Evolutionary conservation across 1,284 basidiomycete genomes (phyloP).

Genomic region (Marasmius oreades): DNA sequence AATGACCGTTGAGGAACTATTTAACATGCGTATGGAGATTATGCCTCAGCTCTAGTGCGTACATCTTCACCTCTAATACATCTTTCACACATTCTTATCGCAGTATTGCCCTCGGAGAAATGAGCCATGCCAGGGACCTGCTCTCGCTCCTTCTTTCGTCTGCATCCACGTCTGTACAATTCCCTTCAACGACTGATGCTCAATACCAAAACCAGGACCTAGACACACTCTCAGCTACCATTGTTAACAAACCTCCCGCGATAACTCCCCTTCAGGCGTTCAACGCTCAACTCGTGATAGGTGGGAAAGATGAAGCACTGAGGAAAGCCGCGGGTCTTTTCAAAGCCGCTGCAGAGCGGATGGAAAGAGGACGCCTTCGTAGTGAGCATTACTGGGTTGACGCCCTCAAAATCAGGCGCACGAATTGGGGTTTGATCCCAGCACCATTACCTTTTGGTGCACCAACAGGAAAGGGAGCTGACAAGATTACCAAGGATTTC

Average conservation of each 20-base stretch:
- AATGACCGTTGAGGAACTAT: slow-evolving; percentile 73
- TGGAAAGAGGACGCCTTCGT: slow-evolving; percentile 57
- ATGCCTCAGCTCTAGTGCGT: slow-evolving; percentile 67
- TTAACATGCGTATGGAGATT: slow-evolving; percentile 68
- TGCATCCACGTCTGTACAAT: slow-evolving; percentile 19
- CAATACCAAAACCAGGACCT: slow-evolving; percentile 25
- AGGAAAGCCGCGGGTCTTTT: slow-evolving; percentile 69
- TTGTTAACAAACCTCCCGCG: slow-evolving; percentile 59
- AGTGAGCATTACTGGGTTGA: slow-evolving; percentile 76
- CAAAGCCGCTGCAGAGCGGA: slow-evolving; percentile 60
- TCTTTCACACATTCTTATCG: slow-evolving; percentile 18
- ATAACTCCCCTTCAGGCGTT: slow-evolving; percentile 71
- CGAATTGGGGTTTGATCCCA: slow-evolving; percentile 75
- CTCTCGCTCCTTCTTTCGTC: slow-evolving; percentile 49
- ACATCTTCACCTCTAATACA: neutral
- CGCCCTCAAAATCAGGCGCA: slow-evolving; percentile 67
- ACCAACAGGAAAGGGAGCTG: slow-evolving; percentile 65
- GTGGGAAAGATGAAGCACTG: slow-evolving; percentile 74
- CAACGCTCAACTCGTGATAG: slow-evolving; percentile 67
- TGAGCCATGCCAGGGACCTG: slow-evolving; percentile 70
- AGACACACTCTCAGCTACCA: slow-evolving; percentile 55
- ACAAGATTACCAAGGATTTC: slow-evolving; percentile 76
- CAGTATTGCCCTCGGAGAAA: slow-evolving; percentile 73
- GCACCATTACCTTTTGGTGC: slow-evolving; percentile 70
- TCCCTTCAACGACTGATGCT: slow-evolving; percentile 22